A percentile compares a stretch with the other conserved stretches of the same genome.
Evolutionary conservation across 2,329 filamentous ascomycete genomes (phyloP).

Genomic region (Bisporella sp.): DNA sequence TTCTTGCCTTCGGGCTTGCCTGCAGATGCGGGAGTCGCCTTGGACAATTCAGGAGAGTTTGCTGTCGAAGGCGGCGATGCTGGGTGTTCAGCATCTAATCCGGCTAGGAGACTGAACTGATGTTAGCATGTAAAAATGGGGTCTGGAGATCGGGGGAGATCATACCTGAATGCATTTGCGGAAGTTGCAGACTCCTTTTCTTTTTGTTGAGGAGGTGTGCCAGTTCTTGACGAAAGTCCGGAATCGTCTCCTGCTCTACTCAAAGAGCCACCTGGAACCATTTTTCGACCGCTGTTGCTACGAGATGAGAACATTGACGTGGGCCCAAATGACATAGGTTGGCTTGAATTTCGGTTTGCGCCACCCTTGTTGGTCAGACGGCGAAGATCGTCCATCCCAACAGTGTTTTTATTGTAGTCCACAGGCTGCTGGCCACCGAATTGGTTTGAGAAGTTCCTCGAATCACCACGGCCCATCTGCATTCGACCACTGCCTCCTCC

Average conservation of each 20-base stretch:
- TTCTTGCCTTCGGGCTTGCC: conserved; percentile 39
- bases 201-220: conserved; percentile 73
- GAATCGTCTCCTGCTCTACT: conserved; percentile 77
- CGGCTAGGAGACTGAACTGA: conserved; percentile 41
- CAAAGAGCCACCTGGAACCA: conserved; percentile 68
- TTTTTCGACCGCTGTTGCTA: conserved; percentile 80
- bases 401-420: conserved; percentile 68
- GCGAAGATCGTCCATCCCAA: conserved; percentile 86
- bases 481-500: conserved; percentile 62
- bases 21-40: conserved; percentile 47
- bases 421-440: conserved; percentile 65
- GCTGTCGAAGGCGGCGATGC: conserved; percentile 64
- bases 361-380: conserved; percentile 61
- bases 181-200: conserved; percentile 57
- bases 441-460: conserved; percentile 70
- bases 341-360: conserved; percentile 51
- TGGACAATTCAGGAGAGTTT: conserved; percentile 59
- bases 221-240: conserved; percentile 78
- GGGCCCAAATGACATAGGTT: conserved; percentile 64
- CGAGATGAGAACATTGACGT: conserved; percentile 83
- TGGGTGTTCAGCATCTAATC: conserved; percentile 52
- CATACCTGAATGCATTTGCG: conserved; percentile 92
- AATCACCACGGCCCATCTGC: conserved; percentile 75
- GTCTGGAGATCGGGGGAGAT: conserved; percentile 1
- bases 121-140: conserved; percentile 19